Conservation (phyloP, 257 asterid genomes). For the Rehmannia glutinosa region DNA sequence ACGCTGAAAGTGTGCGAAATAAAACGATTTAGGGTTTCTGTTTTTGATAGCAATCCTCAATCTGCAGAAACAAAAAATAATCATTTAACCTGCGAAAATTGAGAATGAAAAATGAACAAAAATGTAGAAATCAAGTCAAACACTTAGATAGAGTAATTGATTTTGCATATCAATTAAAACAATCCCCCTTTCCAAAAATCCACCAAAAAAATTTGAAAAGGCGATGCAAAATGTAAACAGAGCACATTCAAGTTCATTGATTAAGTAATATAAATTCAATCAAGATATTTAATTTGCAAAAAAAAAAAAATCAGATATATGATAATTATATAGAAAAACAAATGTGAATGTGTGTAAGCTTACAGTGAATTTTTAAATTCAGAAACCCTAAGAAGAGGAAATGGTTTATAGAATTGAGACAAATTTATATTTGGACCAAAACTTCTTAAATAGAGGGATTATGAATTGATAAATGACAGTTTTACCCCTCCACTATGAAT, state of each 20-base stretch:
- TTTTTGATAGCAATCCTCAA: constrained; percentile 3
- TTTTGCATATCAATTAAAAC: background rate
- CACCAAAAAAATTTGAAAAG: constrained; percentile 2
- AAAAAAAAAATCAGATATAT: background rate
- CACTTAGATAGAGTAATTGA: background rate
- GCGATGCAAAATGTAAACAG: background rate
- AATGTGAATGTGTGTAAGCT: background rate
- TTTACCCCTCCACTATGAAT: constrained; percentile 21
- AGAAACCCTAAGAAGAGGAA: constrained; percentile 25
- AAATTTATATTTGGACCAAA: background rate
- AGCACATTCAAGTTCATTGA: constrained; percentile 13
- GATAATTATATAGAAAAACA: background rate
- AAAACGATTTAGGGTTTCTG: constrained; percentile 14
- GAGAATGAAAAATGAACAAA: background rate
- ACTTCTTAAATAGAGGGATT: background rate
- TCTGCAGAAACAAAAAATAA: constrained; percentile 13
- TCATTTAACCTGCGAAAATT: background rate
- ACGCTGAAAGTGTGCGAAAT: background rate
- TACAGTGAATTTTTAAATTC: constrained; percentile 3
- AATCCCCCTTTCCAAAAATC: too few relatives aligned
- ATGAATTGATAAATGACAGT: constrained; percentile 5
- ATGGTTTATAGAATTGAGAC: background rate
- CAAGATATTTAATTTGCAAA: constrained; percentile 3
- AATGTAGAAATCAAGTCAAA: constrained; percentile 7
- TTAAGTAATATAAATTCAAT: background rate